These are phyloP conservation scores for Dittrichia graveolens DNA, from an alignment of 129 eudicot species.

Conservation along the genomic window DNA sequence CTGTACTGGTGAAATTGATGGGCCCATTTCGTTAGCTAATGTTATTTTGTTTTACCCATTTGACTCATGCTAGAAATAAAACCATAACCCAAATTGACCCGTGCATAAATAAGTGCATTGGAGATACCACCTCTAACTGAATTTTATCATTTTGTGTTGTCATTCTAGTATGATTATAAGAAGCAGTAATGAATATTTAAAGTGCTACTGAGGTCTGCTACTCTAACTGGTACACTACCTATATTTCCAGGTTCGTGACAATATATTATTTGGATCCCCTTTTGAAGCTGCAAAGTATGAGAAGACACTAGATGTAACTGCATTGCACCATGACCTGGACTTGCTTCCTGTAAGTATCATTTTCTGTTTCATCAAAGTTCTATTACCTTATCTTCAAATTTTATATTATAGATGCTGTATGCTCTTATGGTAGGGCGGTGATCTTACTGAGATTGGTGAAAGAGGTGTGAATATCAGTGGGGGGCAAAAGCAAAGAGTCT, in stretches of 20 bases:
- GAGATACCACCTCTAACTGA: neutral
- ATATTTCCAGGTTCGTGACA: constrained; percentile 75
- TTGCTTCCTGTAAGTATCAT: constrained; percentile 70
- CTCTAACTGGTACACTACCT: too few species aligned
- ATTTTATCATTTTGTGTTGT: constrained; percentile 1
- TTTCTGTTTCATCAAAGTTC: neutral
- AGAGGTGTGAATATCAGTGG: constrained; percentile 98
- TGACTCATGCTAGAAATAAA: neutral
- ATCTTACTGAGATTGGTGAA: constrained; percentile 98
- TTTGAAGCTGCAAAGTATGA: constrained; percentile 67
- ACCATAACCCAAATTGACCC: neutral
- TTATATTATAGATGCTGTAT: neutral
- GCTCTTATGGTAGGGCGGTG: constrained; percentile 68
- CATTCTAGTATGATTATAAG: neutral
- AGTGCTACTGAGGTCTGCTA: neutral
- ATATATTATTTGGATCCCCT: constrained; percentile 82
- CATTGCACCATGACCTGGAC: constrained; percentile 81
- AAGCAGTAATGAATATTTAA: constrained; percentile 6
- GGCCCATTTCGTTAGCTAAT: neutral
- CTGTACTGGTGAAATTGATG: too few species aligned
- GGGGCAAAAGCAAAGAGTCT: constrained; percentile 97
- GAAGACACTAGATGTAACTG: constrained; percentile 76
- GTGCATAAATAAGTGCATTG: neutral
- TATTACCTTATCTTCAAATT: neutral
- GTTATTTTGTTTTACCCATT: neutral